Percentiles rank a stretch among this genome's conserved stretches.
phyloP scores from a whole-genome alignment of 140 eudicot species.

The Ambrosia hybrid region DNA sequence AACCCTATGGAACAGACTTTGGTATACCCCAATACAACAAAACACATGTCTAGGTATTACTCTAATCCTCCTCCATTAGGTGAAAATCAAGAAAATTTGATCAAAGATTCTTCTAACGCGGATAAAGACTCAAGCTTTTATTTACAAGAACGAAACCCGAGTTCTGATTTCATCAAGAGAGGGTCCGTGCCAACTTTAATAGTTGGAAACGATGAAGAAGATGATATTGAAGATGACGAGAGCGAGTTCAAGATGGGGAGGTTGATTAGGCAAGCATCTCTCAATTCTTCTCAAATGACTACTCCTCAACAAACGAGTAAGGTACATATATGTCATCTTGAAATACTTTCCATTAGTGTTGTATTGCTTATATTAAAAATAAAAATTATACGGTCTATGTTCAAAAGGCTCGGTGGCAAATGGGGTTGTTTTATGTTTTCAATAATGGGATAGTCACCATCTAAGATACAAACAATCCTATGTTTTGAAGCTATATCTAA shows the following conservation, averaged over 20 bases:
- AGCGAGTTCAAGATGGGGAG: slow-evolving; percentile 73
- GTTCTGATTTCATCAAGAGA: slow-evolving; percentile 11
- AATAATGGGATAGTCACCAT: too few relatives aligned
- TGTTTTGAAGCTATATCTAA: too few relatives aligned
- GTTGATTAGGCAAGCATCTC: slow-evolving; percentile 77
- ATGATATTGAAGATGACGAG: slow-evolving; percentile 57
- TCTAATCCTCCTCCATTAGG: slow-evolving; percentile 39
- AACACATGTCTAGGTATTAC: slow-evolving; percentile 45
- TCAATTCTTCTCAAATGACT: slow-evolving; percentile 41
- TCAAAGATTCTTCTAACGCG: slow-evolving; percentile 16
- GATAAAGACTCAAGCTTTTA: slow-evolving; percentile 25
- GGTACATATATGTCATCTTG: slow-evolving; percentile 37
- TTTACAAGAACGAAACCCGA: slow-evolving; percentile 3
- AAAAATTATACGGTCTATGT: too few relatives aligned
- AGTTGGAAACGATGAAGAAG: slow-evolving; percentile 20
- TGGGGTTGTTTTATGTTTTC: too few relatives aligned
- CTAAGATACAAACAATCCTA: too few relatives aligned
- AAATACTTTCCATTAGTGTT: background rate
- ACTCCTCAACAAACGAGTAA: slow-evolving; percentile 49
- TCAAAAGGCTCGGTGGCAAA: too few relatives aligned
- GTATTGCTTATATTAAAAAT: too few relatives aligned
- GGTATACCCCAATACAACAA: slow-evolving; percentile 35
- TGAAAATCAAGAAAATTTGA: slow-evolving; percentile 24
- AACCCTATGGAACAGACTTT: slow-evolving; percentile 39
- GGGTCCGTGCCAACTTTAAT: slow-evolving; percentile 27